phyloP scores from a whole-genome alignment of 2,329 filamentous ascomycete species.

The Cercospora berteroae region DNA sequence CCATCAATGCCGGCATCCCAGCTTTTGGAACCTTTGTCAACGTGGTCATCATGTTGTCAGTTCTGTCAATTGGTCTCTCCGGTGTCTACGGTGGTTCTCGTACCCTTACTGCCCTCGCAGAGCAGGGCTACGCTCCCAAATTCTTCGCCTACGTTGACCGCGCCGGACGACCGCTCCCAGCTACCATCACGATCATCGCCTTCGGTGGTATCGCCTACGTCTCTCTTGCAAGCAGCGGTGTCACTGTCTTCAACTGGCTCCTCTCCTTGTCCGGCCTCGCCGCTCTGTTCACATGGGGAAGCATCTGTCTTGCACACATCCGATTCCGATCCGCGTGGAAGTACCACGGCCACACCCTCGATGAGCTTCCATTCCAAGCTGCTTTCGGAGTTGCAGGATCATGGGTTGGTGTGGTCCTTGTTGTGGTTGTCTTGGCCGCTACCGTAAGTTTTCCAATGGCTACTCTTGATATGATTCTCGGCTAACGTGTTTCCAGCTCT shows the following conservation, averaged over 20 bases:
- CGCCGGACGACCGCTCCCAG: conserved; percentile 58
- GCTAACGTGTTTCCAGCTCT: conserved; percentile 41
- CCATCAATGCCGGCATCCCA: conserved; percentile 70
- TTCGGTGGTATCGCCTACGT: conserved; percentile 62
- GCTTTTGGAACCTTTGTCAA: conserved; percentile 89
- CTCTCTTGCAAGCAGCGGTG: conserved; percentile 48
- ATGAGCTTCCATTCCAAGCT: conserved; percentile 76
- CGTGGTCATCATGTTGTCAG: conserved; percentile 86
- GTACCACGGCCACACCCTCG: conserved; percentile 60
- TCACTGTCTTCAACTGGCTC: conserved; percentile 61
- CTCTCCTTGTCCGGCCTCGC: conserved; percentile 70
- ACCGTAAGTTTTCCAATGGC: conserved; percentile 47
- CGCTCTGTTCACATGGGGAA: conserved; percentile 74
- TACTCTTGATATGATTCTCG: neutral
- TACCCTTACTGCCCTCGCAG: conserved; percentile 83
- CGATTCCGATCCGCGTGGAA: conserved; percentile 64
- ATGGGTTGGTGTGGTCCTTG: conserved; percentile 74
- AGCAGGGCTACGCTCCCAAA: conserved; percentile 63
- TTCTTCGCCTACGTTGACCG: conserved; percentile 62
- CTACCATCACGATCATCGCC: conserved; percentile 43
- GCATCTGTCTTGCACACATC: conserved; percentile 64
- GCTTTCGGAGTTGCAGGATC: conserved; percentile 78
- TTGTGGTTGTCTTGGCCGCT: conserved; percentile 70
- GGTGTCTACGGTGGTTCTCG: conserved; percentile 88
- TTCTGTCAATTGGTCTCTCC: conserved; percentile 69